Evolutionary conservation across 2,329 filamentous ascomycete species (phyloP).

Genomic region (Trichoderma arundinaceum): DNA sequence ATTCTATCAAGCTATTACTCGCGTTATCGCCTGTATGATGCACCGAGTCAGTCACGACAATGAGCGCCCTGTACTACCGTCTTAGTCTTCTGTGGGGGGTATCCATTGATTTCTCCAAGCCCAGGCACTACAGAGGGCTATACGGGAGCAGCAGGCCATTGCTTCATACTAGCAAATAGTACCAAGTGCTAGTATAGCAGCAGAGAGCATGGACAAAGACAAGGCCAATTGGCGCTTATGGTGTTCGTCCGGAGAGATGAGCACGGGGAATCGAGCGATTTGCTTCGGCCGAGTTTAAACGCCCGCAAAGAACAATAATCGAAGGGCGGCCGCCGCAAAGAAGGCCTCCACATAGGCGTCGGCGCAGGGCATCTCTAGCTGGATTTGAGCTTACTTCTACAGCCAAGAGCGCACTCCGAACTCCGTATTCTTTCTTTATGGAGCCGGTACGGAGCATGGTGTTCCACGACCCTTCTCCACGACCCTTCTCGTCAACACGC

Average conservation of each 20-base stretch:
- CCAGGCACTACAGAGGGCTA: too few relatives aligned
- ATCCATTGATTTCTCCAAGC: constrained; percentile 17
- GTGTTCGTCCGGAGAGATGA: constrained; percentile 11
- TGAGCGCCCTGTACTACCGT: constrained; percentile 10
- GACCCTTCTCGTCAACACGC: constrained; percentile 4
- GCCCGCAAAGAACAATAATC: constrained; percentile 17
- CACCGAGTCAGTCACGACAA: constrained; percentile 11
- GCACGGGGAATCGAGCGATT: neutral
- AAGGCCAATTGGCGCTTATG: constrained; percentile 26
- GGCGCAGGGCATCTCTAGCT: neutral
- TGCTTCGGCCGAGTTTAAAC: constrained; percentile 20
- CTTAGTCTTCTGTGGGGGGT: constrained; percentile 23
- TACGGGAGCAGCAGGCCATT: constrained; percentile 4
- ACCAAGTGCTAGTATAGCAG: constrained; percentile 14
- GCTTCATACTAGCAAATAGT: constrained; percentile 16
- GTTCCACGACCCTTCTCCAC: constrained; percentile 5
- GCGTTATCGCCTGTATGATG: neutral
- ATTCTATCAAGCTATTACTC: constrained; percentile 15
- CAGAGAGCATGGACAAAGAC: constrained; percentile 4
- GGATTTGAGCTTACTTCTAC: constrained; percentile 5
- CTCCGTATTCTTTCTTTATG: constrained; percentile 12
- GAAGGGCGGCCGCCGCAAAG: neutral
- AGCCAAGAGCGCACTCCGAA: constrained; percentile 6
- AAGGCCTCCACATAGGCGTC: constrained; percentile 21
- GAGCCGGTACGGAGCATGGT: constrained; percentile 9